phyloP scores from a whole-genome alignment of 164 flowering plant genomes.

The Nymphaea thermarum region DNA sequence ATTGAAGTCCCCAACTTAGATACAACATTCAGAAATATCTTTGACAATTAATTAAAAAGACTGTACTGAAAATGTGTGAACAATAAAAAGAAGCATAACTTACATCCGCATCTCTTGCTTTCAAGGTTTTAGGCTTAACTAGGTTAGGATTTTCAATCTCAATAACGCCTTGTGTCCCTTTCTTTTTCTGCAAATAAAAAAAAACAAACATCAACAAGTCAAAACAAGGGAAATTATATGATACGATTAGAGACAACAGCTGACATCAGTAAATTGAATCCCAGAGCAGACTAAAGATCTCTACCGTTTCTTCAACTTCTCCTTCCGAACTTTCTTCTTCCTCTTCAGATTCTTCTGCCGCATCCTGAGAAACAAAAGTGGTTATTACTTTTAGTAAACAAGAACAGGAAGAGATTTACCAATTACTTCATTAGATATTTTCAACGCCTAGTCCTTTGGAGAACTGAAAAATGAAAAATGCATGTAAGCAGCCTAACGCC shows the following conservation, averaged over 20 bases:
- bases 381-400: background rate
- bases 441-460: too few relatives aligned
- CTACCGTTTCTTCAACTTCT: constrained; percentile 30
- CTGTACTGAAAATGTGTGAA: too few relatives aligned
- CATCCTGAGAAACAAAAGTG: constrained; percentile 6
- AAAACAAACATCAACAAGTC: background rate
- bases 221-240: background rate
- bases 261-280: background rate
- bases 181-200: constrained; percentile 35
- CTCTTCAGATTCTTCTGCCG: constrained; percentile 34
- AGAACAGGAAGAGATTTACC: too few relatives aligned
- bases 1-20: too few relatives aligned
- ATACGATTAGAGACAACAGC: background rate
- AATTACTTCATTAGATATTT: too few relatives aligned
- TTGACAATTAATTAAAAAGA: too few relatives aligned
- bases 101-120: constrained; percentile 77
- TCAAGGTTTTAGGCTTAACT: constrained; percentile 60
- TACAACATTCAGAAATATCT: too few relatives aligned
- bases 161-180: constrained; percentile 71
- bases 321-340: constrained; percentile 57
- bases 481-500: too few relatives aligned
- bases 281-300: background rate
- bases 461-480: too few relatives aligned
- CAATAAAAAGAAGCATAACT: constrained; percentile 10
- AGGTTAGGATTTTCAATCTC: constrained; percentile 81